Conservation (phyloP, 192 early-diverging fungal genomes). For the Diversispora eburnea region DNA sequence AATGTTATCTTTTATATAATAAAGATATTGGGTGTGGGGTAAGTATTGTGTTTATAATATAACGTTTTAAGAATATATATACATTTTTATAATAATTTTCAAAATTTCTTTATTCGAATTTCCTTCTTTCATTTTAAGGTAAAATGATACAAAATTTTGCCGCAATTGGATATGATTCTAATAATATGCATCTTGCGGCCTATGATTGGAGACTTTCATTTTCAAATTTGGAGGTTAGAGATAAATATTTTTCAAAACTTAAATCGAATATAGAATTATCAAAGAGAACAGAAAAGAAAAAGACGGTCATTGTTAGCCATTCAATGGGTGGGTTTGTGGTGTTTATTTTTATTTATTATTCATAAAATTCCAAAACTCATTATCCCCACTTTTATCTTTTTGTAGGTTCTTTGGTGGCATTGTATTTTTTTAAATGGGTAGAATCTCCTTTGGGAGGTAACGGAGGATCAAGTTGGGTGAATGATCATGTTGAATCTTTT, state of each 20-base stretch:
- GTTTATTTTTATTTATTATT: background rate
- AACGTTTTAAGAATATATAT: background rate
- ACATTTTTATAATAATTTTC: background rate
- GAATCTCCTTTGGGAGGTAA: slow-evolving; percentile 62
- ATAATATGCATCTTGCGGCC: slow-evolving; percentile 80
- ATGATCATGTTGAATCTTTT: slow-evolving; percentile 72
- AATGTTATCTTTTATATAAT: background rate
- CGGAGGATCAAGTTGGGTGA: slow-evolving; percentile 70
- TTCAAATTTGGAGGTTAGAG: slow-evolving; percentile 72
- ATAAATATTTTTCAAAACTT: slow-evolving; percentile 77
- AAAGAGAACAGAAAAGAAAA: slow-evolving; percentile 45
- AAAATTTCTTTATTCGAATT: too few species aligned
- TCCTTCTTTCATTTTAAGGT: background rate
- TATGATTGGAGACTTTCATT: slow-evolving; percentile 90
- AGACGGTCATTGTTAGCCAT: slow-evolving; percentile 57
- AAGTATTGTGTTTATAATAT: slow-evolving; percentile 10
- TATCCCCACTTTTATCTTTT: background rate
- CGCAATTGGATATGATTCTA: slow-evolving; percentile 79
- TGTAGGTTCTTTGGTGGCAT: slow-evolving; percentile 61
- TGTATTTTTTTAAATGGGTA: slow-evolving; percentile 89
- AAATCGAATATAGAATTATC: slow-evolving; percentile 67
- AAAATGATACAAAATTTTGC: slow-evolving; percentile 78
- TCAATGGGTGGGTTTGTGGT: slow-evolving; percentile 53
- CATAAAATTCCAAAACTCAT: background rate
- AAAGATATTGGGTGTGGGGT: slow-evolving; percentile 85